A percentile compares a stretch with the other conserved stretches of the same genome.
Conservation (phyloP, 148 eudicot genomes). For the Nepenthes mirabilis region DNA sequence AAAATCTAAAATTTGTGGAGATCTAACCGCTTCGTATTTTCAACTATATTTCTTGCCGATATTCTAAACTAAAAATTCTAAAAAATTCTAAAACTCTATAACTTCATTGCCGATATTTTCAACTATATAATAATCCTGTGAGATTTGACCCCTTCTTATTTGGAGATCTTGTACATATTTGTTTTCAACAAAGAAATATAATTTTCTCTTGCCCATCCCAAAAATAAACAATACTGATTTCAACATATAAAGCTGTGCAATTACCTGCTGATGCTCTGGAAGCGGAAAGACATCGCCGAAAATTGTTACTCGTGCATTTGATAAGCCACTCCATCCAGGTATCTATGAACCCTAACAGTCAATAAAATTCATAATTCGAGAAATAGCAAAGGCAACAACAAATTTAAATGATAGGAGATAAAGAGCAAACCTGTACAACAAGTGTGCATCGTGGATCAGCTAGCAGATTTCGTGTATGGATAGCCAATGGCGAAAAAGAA, state of each 20-base stretch:
- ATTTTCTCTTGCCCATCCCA: no score
- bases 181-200: no score
- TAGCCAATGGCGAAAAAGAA: conserved; percentile 96
- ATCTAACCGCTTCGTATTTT: no score
- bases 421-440: conserved; percentile 75
- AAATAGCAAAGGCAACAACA: conserved; percentile 5
- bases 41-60: no score
- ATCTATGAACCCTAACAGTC: conserved; percentile 44
- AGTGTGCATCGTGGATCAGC: conserved; percentile 93
- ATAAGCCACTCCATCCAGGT: conserved; percentile 99
- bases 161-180: no score
- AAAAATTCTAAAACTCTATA: no score
- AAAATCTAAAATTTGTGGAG: no score
- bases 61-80: no score
- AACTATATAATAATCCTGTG: no score
- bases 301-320: conserved; percentile 95
- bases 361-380: conserved; percentile 18
- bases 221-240: no score
- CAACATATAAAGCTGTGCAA: background rate
- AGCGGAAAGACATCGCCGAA: conserved; percentile 92
- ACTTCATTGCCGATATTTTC: no score
- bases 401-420: background rate
- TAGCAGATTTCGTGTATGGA: conserved; percentile 86
- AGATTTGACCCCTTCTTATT: no score
- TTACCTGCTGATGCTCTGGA: conserved; percentile 85